phyloP scores from a whole-genome alignment of 2,329 filamentous ascomycete species.

The Xylaria hypoxylon region DNA sequence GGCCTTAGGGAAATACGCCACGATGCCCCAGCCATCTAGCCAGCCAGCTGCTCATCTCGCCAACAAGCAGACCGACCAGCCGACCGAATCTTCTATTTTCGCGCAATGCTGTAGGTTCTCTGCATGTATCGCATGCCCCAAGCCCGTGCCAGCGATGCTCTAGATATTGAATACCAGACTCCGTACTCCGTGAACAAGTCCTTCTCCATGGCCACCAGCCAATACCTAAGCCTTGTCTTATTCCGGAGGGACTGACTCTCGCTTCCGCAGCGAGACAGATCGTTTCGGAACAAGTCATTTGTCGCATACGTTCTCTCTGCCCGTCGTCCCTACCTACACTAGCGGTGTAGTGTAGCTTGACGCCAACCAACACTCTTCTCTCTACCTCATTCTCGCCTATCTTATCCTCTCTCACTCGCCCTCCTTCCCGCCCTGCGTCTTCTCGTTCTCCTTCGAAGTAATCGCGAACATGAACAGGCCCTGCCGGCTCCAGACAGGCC shows the following conservation, averaged over 20 bases:
- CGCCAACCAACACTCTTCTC: background rate
- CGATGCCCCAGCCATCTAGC: constrained; percentile 8
- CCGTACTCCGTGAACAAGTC: constrained; percentile 20
- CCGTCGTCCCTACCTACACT: background rate
- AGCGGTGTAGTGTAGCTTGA: constrained; percentile 15
- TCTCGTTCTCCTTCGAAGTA: constrained; percentile 31
- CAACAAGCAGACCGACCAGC: background rate
- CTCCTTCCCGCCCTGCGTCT: background rate
- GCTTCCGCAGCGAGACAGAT: constrained; percentile 13
- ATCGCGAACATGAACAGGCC: constrained; percentile 72
- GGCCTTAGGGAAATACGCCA: constrained; percentile 15
- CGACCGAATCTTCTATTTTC: too few species aligned
- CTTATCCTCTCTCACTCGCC: background rate
- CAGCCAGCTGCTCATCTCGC: background rate
- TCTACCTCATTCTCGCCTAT: background rate
- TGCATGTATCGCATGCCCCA: background rate
- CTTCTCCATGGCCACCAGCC: background rate
- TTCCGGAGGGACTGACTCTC: background rate
- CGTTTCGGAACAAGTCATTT: constrained; percentile 7
- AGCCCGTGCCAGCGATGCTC: constrained; percentile 19
- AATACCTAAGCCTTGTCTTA: background rate
- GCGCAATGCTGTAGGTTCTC: too few species aligned
- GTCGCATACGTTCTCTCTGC: background rate
- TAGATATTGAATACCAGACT: constrained; percentile 21
- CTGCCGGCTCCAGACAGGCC: constrained; percentile 67